phyloP scores from a whole-genome alignment of 495 filamentous ascomycete genomes.

The Neurospora sp. region DNA sequence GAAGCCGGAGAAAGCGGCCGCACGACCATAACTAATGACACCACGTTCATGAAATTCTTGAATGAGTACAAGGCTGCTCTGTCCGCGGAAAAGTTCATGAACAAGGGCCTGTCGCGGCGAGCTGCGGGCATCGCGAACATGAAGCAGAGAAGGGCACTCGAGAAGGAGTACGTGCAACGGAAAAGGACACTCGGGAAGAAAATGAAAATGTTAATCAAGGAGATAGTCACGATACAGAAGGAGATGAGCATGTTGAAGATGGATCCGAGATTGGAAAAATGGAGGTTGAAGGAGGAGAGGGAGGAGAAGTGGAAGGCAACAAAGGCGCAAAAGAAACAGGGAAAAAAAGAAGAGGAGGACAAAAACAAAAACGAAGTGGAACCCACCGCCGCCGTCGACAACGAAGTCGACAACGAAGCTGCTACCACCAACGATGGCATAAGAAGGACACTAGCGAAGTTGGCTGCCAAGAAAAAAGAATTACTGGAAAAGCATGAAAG shows the following conservation, averaged over 20 bases:
- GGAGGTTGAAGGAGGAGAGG: neutral
- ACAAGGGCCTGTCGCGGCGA: neutral
- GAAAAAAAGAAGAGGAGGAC: neutral
- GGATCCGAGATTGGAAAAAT: neutral
- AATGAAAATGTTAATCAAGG: neutral
- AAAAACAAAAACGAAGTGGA: neutral
- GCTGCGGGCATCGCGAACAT: neutral
- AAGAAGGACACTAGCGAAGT: neutral
- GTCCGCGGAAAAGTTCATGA: neutral
- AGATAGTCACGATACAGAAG: neutral
- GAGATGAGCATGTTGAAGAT: neutral
- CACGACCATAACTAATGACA: neutral
- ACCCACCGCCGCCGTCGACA: neutral
- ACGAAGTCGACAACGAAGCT: neutral
- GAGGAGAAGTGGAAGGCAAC: neutral
- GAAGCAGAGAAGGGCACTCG: neutral
- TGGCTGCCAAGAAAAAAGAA: neutral
- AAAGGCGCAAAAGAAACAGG: neutral
- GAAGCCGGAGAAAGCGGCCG: neutral
- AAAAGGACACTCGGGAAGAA: neutral
- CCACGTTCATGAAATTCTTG: neutral
- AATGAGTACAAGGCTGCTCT: neutral
- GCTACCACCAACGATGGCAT: neutral
- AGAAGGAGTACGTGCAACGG: neutral
- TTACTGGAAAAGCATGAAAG: neutral